These are phyloP conservation scores for Mycena floridula DNA, from an alignment of 768 basidiomycete species.

Conservation along the genomic window DNA sequence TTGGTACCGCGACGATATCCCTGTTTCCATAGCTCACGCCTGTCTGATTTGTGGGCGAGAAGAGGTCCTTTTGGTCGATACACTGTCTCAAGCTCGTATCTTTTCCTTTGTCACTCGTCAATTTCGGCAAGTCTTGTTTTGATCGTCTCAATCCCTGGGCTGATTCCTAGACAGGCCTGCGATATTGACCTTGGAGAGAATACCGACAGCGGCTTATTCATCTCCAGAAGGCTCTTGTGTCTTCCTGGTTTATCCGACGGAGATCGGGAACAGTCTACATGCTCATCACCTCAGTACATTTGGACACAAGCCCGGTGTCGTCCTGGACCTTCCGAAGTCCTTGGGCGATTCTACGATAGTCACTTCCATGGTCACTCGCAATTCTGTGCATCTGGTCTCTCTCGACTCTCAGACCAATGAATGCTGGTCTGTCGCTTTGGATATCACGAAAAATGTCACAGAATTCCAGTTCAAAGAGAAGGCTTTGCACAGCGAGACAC, in stretches of 20 bases:
- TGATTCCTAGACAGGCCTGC: too few species aligned
- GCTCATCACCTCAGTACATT: slow-evolving; percentile 55
- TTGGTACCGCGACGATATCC: slow-evolving; percentile 32
- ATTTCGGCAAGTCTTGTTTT: slow-evolving; percentile 45
- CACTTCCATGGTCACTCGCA: slow-evolving; percentile 40
- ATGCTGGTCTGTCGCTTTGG: slow-evolving; percentile 38
- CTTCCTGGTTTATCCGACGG: slow-evolving; percentile 23
- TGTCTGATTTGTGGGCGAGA: slow-evolving; percentile 45
- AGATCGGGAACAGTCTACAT: slow-evolving; percentile 16
- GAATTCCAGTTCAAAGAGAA: slow-evolving; percentile 51
- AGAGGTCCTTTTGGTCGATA: slow-evolving; percentile 47
- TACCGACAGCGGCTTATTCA: slow-evolving; percentile 31
- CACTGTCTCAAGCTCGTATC: slow-evolving; percentile 35
- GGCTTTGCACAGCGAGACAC: slow-evolving; percentile 11
- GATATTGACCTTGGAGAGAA: slow-evolving; percentile 27
- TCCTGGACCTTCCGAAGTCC: slow-evolving; percentile 25
- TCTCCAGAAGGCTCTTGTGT: slow-evolving; percentile 54
- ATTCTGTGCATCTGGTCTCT: slow-evolving; percentile 34
- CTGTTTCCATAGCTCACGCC: slow-evolving; percentile 23
- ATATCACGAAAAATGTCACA: slow-evolving; percentile 49
- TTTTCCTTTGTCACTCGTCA: slow-evolving; percentile 49
- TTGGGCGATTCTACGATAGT: slow-evolving; percentile 18
- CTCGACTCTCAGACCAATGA: slow-evolving; percentile 25
- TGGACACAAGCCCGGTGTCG: slow-evolving; percentile 42
- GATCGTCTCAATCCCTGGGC: too few species aligned